These are phyloP conservation scores for Colletotrichum eremochloae DNA, from an alignment of 2,329 filamentous ascomycete species.

Conservation along the genomic window DNA sequence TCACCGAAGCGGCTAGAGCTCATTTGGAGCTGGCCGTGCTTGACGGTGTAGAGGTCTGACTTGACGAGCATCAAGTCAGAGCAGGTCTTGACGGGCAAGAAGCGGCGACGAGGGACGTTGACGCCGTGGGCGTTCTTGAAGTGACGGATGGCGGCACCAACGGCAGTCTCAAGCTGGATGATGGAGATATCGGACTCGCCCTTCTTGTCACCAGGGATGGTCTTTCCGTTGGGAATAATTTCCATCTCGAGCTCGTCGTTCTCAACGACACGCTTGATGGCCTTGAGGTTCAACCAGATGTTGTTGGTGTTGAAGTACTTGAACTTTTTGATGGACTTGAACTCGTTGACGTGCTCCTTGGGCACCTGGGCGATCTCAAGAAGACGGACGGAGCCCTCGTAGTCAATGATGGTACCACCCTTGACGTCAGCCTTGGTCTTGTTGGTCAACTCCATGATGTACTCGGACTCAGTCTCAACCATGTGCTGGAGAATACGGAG, in stretches of 20 bases:
- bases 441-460: constrained; percentile 99
- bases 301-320: constrained; percentile 99
- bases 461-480: constrained; percentile 96
- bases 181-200: constrained; percentile 98
- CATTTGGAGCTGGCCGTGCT: constrained; percentile 98
- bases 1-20: constrained; percentile 97
- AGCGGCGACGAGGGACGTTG: constrained; percentile 96
- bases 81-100: constrained; percentile 99
- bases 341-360: constrained; percentile 99
- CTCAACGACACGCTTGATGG: constrained; percentile 98
- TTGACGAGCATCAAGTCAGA: constrained; percentile 99
- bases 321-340: constrained; percentile 99
- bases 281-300: constrained; percentile 99
- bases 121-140: constrained; percentile 99
- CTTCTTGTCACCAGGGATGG: constrained; percentile 99
- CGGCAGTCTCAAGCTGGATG: constrained; percentile 97
- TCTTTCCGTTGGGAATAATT: constrained; percentile 99
- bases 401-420: constrained; percentile 99
- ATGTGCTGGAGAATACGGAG: constrained; percentile 99
- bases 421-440: constrained; percentile 99
- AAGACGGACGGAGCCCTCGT: constrained; percentile 95
- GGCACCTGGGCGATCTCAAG: constrained; percentile 99
- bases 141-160: constrained; percentile 98
- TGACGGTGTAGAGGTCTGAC: constrained; percentile 97
- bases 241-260: constrained; percentile 99